Evolutionary conservation across 2,329 filamentous ascomycete genomes (phyloP), one percentile per base, ranked within the genome.

Genomic region (Epicoccum nigrum): DNA sequence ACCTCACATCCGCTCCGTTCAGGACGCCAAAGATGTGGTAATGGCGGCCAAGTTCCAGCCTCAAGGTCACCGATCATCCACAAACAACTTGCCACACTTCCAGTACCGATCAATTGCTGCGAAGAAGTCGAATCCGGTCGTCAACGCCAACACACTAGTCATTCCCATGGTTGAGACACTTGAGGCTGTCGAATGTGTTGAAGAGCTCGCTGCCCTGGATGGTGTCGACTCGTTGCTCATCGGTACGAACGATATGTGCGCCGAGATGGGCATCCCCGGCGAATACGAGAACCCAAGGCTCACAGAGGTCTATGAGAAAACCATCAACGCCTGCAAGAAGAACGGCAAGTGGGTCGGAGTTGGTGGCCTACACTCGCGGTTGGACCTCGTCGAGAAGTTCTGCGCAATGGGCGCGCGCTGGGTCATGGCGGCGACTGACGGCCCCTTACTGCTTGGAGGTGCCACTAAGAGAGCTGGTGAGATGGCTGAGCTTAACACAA

Each of bases 141-240:
- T 35, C 13, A 35, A 35, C 33, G 33, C 33, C 17, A 35, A 35
- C 17, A 35, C 33, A 16, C 33, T 35, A 47, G 58, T 77, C 4
- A 74, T 77, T n/a, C 72, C 71, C 4, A 77, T 77, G 74, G 73
- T 77, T 30, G 75, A 77, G 55, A 77, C 75, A 0, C 62, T 69
- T 2, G 68, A 62, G 15, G 73, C 71, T 0, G 64, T 78, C 1
- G 73, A 74, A 15, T 56, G 71, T 8, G 73, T 70, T 0, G 75
- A 78, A 15, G 75, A 76, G 44, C 70, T 77, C 27, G 65, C 72
- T 1, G 73, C 74, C 0, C 52, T 77, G 1, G 69, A 76, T 0
- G 76, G 76, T 0, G 76, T 79, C 4, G 77, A 79, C 51, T 71
- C 64, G 1, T 58, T 79, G 0, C 61, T 79, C 2, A 71, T 79